Evolutionary conservation across 2,329 filamentous ascomycete genomes (phyloP), one percentile per base, ranked within the genome.

Genomic region (Albifimbria verrucaria): DNA sequence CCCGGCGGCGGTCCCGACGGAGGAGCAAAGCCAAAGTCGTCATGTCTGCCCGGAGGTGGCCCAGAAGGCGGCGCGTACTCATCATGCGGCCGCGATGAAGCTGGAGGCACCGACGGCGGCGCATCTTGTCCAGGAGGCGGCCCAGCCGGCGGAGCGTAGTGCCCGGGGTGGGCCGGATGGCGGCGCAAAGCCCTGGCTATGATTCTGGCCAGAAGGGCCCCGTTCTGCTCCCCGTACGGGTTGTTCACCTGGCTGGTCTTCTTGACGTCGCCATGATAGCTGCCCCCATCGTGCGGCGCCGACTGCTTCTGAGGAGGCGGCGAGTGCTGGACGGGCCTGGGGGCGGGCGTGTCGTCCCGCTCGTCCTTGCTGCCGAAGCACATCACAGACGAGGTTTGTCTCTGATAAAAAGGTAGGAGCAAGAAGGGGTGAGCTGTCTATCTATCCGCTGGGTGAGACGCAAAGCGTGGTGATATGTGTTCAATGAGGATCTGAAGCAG

Each of bases 321-420:
- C n/a, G 60, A 63, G n/a, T 59, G 54, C 60, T 66, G 67, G 15
- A 49, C 65, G 10, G 74, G 77, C 25, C 74, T 67, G 3, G 77
- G 70, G 7, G 73, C 67, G 20, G 69, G 70, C 25, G 72, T 72
- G 54, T 72, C 63, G 28, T 66, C 63, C 48, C 63, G 60, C 48
- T 73, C 70, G 52, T 76, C 69, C 48, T 74, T 77, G 57, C 67
- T 67, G 44, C 77, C 75, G 59, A 81, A 80, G 64, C 78, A 81
- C 78, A 81, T 81, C 46, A 36, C 54, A 21, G 15, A 26, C 5
- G 22, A 22, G 32, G 23, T 49, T 5, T 17, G 15, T 47, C 15
- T 24, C 44, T 24, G 24, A 7, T 24, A 21, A 11, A 25, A 20
- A 9, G 2, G 21, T 11, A 39, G 47, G 21, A 26, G 45, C 45